A percentile compares a stretch with the other conserved stretches of the same genome.
Conservation (phyloP, 2,329 filamentous ascomycete species). For the Fusarium sp. region DNA sequence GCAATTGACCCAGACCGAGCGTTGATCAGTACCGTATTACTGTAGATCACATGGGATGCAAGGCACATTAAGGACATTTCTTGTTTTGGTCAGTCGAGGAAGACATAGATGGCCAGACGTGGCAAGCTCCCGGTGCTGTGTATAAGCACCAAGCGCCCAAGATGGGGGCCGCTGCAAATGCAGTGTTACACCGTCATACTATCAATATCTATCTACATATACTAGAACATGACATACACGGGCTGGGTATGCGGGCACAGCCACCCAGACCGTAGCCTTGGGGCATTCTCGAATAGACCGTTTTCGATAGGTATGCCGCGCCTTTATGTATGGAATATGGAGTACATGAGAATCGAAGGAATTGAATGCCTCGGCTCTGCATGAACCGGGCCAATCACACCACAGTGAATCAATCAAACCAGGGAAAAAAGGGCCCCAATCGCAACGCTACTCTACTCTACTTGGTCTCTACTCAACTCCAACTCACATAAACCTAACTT, state of each 20-base stretch:
- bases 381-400: conserved; percentile 34
- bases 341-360: conserved; percentile 7
- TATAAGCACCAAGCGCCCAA: conserved; percentile 20
- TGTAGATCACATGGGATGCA: conserved; percentile 33
- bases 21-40: background rate
- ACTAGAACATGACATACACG: conserved; percentile 4
- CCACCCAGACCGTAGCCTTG: conserved; percentile 9
- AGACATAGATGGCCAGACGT: background rate
- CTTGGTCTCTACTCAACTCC: background rate
- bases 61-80: conserved; percentile 26
- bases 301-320: conserved; percentile 4
- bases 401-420: background rate
- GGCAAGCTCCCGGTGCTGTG: conserved; percentile 19
- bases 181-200: conserved; percentile 30
- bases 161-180: conserved; percentile 27
- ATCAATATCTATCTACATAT: conserved; percentile 25
- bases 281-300: conserved; percentile 8
- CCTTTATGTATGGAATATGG: background rate
- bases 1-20: background rate
- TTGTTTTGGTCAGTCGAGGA: background rate
- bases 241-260: conserved; percentile 27
- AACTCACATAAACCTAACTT: conserved; percentile 4
- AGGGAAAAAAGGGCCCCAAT: background rate
- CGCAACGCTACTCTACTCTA: background rate
- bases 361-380: conserved; percentile 26